Percentiles rank a stretch among this genome's conserved stretches.
phyloP scores from a whole-genome alignment of 257 asterid genomes.

The Capsicum pubescens region DNA sequence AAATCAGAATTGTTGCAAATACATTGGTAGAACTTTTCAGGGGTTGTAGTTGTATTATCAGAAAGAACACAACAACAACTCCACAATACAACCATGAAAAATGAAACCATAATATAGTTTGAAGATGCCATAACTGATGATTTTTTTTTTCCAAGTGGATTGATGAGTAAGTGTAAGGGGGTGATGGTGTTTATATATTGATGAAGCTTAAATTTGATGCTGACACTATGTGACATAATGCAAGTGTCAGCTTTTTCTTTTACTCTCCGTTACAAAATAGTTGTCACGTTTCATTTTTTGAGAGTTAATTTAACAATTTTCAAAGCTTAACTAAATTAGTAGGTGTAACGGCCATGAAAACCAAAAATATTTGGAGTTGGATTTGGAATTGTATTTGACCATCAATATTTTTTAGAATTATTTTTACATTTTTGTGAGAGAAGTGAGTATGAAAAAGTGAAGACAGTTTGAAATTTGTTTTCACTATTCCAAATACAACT shows the following conservation, averaged over 20 bases:
- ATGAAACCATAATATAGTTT: not conserved
- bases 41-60: not conserved
- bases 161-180: not conserved
- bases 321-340: too few species aligned
- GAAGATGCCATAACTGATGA: not conserved
- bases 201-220: not conserved
- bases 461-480: too few species aligned
- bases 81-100: not conserved
- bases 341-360: too few species aligned
- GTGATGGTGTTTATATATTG: slow-evolving; percentile 20
- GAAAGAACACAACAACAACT: not conserved
- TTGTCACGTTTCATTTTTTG: too few species aligned
- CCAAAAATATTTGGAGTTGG: too few species aligned
- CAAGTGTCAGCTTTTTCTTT: not conserved
- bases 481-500: too few species aligned
- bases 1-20: slow-evolving; percentile 20
- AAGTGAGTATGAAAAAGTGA: too few species aligned
- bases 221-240: slow-evolving; percentile 15
- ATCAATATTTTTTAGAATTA: too few species aligned
- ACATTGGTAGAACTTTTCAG: slow-evolving; percentile 9
- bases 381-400: too few species aligned
- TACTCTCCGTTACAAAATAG: too few species aligned
- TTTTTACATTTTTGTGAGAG: too few species aligned
- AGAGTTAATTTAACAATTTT: too few species aligned
- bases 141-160: not conserved